These are phyloP conservation scores for Aspergillus fumigatus DNA, from an alignment of 2,329 filamentous ascomycete species.

Conservation along the genomic window DNA sequence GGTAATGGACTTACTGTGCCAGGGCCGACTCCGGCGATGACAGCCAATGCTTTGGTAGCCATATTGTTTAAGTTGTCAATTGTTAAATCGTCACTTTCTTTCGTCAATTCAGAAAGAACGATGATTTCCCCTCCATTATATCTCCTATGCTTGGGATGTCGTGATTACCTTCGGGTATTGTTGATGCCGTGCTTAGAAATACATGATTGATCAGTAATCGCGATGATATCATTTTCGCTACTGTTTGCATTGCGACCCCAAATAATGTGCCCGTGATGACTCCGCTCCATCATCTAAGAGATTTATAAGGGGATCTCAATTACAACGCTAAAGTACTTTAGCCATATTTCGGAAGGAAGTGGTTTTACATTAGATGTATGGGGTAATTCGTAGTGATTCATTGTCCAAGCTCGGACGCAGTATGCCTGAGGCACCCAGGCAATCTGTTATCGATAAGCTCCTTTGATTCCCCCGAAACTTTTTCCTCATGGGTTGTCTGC, in stretches of 20 bases:
- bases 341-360: not conserved
- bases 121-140: not conserved
- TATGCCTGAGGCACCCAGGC: not conserved
- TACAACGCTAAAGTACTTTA: not conserved
- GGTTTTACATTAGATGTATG: no score
- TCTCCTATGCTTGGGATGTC: constrained; percentile 6
- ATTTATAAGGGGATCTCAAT: not conserved
- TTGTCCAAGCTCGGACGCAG: no score
- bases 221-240: not conserved
- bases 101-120: not conserved
- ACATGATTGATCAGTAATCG: not conserved
- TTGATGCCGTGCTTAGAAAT: constrained; percentile 16
- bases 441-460: not conserved
- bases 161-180: constrained; percentile 11
- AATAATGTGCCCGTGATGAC: not conserved
- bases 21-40: constrained; percentile 45
- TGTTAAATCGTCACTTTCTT: no score
- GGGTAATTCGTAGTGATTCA: not conserved
- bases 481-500: not conserved
- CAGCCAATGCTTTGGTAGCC: constrained; percentile 39
- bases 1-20: constrained; percentile 33
- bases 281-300: not conserved
- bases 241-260: not conserved
- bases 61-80: constrained; percentile 14
- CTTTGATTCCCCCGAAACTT: not conserved